Evolutionary conservation across 768 basidiomycete genomes (phyloP).

Genomic region (Boletus subcaerulescens): DNA sequence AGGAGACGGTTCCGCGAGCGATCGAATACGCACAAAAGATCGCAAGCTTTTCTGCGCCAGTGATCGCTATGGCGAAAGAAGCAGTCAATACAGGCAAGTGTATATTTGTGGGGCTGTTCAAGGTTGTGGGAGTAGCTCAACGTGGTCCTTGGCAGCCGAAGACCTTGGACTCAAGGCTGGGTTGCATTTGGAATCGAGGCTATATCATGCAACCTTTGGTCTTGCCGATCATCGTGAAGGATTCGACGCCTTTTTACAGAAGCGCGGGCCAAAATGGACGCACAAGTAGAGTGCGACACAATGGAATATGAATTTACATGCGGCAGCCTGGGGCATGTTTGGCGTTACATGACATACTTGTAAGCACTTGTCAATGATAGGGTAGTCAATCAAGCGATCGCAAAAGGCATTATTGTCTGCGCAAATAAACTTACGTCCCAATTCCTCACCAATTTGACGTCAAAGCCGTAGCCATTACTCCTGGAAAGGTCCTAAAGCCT

Average conservation of each 20-base stretch:
- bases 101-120: background rate
- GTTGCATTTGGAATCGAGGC: constrained; percentile 43
- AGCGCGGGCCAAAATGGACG: constrained; percentile 43
- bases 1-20: constrained; percentile 42
- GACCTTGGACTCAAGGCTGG: constrained; percentile 46
- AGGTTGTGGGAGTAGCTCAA: background rate
- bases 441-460: too few relatives aligned
- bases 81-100: constrained; percentile 44
- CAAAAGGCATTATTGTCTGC: too few relatives aligned
- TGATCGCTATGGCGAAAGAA: constrained; percentile 45
- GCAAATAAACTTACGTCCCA: too few relatives aligned
- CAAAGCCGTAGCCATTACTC: too few relatives aligned
- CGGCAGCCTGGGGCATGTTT: background rate
- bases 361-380: too few relatives aligned
- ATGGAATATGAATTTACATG: background rate
- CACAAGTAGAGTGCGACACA: constrained; percentile 32
- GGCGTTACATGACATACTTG: too few relatives aligned
- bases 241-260: constrained; percentile 47
- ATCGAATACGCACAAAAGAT: constrained; percentile 38
- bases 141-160: constrained; percentile 32
- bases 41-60: constrained; percentile 32
- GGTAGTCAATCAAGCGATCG: too few relatives aligned
- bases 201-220: constrained; percentile 52
- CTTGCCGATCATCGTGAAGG: constrained; percentile 46
- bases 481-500: too few relatives aligned